Evolutionary conservation across 352 stramenopile species (phyloP).

Genomic region (Thraustotheca clavata): DNA sequence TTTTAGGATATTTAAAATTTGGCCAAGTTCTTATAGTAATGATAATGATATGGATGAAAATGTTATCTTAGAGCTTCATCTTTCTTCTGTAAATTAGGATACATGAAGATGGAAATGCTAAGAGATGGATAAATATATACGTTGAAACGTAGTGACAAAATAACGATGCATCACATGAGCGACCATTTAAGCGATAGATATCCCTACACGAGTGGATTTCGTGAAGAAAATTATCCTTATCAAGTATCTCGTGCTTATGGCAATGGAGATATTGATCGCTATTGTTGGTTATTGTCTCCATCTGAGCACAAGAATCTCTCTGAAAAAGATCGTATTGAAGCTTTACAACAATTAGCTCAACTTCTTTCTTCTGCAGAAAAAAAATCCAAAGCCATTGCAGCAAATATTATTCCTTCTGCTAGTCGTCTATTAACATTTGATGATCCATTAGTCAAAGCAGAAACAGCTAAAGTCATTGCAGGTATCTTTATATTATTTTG

Average conservation of each 20-base stretch:
- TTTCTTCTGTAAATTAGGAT: too few species aligned
- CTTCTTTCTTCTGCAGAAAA: slow-evolving; percentile 10
- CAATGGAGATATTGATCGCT: neutral
- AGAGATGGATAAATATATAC: neutral
- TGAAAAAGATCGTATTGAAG: neutral
- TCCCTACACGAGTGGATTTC: slow-evolving; percentile 15
- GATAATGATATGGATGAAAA: neutral
- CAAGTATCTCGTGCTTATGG: slow-evolving; percentile 13
- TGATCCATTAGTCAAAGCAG: neutral
- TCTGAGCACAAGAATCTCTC: neutral
- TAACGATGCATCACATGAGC: slow-evolving; percentile 17
- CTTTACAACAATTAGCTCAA: slow-evolving; percentile 1
- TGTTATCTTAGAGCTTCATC: too few species aligned
- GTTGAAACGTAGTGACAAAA: neutral
- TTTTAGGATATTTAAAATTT: neutral
- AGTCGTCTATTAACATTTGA: slow-evolving; percentile 7
- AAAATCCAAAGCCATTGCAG: slow-evolving; percentile 15
- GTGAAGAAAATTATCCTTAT: slow-evolving; percentile 5
- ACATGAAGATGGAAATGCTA: too few species aligned
- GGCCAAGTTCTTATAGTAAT: neutral
- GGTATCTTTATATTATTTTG: neutral
- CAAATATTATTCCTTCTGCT: neutral
- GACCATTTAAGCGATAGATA: slow-evolving; percentile 14
- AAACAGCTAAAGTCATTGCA: neutral
- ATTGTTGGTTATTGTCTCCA: slow-evolving; percentile 4